Evolutionary conservation across 2,329 filamentous ascomycete species (phyloP).

Genomic region (Fusarium floridanum): DNA sequence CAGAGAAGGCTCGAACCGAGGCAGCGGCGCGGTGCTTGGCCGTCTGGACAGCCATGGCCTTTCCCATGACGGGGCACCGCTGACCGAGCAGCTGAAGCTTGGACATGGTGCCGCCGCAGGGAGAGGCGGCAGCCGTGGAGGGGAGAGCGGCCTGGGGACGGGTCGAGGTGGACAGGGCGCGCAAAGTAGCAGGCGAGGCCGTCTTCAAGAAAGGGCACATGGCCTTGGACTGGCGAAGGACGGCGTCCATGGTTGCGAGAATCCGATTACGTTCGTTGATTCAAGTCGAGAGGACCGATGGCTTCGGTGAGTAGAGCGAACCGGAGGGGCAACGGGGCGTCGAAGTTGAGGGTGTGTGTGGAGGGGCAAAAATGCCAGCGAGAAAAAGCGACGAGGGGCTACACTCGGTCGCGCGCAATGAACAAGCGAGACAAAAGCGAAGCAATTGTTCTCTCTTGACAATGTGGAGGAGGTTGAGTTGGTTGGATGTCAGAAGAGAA

Average conservation of each 20-base stretch:
- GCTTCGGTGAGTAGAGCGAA: slow-evolving; percentile 21
- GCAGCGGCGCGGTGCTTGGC: slow-evolving; percentile 65
- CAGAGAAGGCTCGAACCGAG: slow-evolving; percentile 65
- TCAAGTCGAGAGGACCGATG: slow-evolving; percentile 19
- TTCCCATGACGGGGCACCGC: slow-evolving; percentile 98
- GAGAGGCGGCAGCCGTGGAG: slow-evolving; percentile 59
- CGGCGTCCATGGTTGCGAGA: slow-evolving; percentile 80
- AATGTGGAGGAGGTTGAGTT: background rate
- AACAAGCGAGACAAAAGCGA: slow-evolving; percentile 30
- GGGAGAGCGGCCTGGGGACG: slow-evolving; percentile 63
- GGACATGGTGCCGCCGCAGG: slow-evolving; percentile 92
- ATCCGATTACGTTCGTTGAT: slow-evolving; percentile 10
- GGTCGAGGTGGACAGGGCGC: slow-evolving; percentile 84
- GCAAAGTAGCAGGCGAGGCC: slow-evolving; percentile 90
- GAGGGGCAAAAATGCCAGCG: slow-evolving; percentile 33
- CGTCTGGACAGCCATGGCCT: slow-evolving; percentile 91
- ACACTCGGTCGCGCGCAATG: slow-evolving; percentile 23
- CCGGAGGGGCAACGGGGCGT: slow-evolving; percentile 30
- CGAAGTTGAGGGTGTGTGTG: slow-evolving; percentile 14
- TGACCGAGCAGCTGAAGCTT: slow-evolving; percentile 95
- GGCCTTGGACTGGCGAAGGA: slow-evolving; percentile 93
- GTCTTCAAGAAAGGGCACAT: slow-evolving; percentile 98
- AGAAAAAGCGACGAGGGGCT: slow-evolving; percentile 31
- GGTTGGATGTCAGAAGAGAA: slow-evolving; percentile 2
- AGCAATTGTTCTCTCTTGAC: slow-evolving; percentile 29